Evolutionary conservation across 148 eudicot genomes (phyloP).

Genomic region (Rhododendron molle): DNA sequence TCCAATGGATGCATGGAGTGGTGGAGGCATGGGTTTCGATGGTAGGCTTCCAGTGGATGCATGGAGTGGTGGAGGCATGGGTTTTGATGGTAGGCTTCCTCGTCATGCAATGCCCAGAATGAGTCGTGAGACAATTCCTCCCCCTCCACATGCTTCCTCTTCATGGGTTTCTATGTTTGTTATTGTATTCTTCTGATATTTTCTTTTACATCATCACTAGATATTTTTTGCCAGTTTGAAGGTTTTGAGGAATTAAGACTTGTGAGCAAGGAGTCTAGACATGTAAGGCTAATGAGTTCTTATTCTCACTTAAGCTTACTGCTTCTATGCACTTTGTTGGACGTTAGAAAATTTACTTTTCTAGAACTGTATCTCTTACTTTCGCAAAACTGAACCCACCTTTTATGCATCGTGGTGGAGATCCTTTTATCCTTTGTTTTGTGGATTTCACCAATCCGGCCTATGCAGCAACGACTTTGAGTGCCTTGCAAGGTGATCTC

Average conservation of each 20-base stretch:
- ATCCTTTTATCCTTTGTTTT: conserved; percentile 59
- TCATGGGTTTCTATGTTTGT: neutral
- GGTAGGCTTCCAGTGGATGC: conserved; percentile 31
- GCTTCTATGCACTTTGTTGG: neutral
- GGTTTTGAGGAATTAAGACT: conserved; percentile 76
- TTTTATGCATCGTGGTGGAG: conserved; percentile 59
- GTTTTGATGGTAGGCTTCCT: conserved; percentile 23
- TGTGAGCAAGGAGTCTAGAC: conserved; percentile 63
- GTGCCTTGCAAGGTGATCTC: conserved; percentile 65
- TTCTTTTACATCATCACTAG: conserved; percentile 31
- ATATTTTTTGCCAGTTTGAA: conserved; percentile 77
- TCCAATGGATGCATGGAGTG: conserved; percentile 41
- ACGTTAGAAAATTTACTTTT: neutral
- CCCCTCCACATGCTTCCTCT: conserved; percentile 69
- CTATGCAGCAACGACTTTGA: conserved; percentile 73
- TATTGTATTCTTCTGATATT: neutral
- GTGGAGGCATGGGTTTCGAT: conserved; percentile 40
- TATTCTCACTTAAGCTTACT: neutral
- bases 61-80: conserved; percentile 43
- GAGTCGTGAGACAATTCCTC: conserved; percentile 42
- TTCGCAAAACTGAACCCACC: neutral
- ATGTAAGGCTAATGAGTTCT: conserved; percentile 38
- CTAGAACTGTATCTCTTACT: neutral
- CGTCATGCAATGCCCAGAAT: conserved; percentile 24
- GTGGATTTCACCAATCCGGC: conserved; percentile 64